Percentiles rank a stretch among this genome's conserved stretches.
Evolutionary conservation across 169 alveolate genomes (phyloP).

Genomic region (Cryptosporidium canis): DNA sequence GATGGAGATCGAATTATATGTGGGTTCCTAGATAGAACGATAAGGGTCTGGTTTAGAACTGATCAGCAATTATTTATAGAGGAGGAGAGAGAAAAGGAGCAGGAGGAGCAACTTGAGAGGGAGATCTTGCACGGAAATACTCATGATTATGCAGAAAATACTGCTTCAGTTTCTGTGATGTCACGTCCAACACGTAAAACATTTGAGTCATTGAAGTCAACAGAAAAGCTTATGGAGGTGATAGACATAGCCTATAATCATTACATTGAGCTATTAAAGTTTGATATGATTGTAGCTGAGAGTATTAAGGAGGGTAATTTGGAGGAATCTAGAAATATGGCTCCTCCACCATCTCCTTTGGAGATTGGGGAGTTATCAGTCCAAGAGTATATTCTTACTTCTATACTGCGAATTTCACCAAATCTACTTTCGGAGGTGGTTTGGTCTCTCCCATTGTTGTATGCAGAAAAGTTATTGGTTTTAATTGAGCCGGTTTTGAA

Average conservation of each 20-base stretch:
- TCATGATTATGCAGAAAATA: slow-evolving; percentile 79
- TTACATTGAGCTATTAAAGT: slow-evolving; percentile 70
- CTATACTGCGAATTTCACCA: slow-evolving; percentile 74
- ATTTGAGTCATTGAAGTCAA: slow-evolving; percentile 81
- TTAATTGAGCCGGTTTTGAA: slow-evolving; percentile 73
- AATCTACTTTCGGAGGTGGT: slow-evolving; percentile 76
- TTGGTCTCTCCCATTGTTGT: slow-evolving; percentile 79
- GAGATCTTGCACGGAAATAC: slow-evolving; percentile 79
- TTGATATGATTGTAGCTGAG: slow-evolving; percentile 33
- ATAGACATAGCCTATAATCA: slow-evolving; percentile 77
- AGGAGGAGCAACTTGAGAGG: slow-evolving; percentile 82
- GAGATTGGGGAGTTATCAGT: slow-evolving; percentile 75
- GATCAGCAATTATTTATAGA: slow-evolving; percentile 82
- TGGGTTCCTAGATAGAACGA: slow-evolving; percentile 77
- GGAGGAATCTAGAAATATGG: slow-evolving; percentile 2
- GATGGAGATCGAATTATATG: slow-evolving; percentile 67
- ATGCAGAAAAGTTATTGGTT: slow-evolving; percentile 77
- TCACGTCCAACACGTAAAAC: slow-evolving; percentile 84
- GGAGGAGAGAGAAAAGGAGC: slow-evolving; percentile 86
- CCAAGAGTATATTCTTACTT: slow-evolving; percentile 73
- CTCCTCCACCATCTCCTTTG: slow-evolving; percentile 74
- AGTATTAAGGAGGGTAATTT: not conserved
- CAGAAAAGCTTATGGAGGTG: slow-evolving; percentile 81
- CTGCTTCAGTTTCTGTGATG: slow-evolving; percentile 76
- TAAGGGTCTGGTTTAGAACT: slow-evolving; percentile 80